Percentiles rank a stretch among this genome's conserved stretches.
These are phyloP conservation scores for Penicillium atrosanguineum DNA, from an alignment of 495 filamentous ascomycete genomes.

Conservation along the genomic window DNA sequence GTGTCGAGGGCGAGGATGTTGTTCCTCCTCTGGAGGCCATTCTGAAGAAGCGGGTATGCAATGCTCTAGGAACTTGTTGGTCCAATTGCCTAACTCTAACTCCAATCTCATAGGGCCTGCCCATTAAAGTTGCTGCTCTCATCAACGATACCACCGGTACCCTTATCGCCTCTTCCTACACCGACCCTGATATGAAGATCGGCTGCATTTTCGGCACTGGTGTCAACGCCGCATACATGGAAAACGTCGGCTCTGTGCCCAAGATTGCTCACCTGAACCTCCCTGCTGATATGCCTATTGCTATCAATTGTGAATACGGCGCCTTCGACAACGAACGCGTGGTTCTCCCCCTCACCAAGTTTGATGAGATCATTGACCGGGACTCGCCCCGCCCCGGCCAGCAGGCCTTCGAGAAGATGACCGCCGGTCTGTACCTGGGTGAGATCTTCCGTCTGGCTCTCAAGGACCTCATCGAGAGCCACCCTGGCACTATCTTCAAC, in stretches of 20 bases:
- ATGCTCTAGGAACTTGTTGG: background rate
- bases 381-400: slow-evolving; percentile 93
- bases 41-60: slow-evolving; percentile 67
- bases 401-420: slow-evolving; percentile 98
- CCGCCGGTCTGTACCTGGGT: slow-evolving; percentile 91
- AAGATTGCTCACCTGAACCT: slow-evolving; percentile 94
- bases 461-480: slow-evolving; percentile 78
- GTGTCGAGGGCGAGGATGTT: slow-evolving; percentile 92
- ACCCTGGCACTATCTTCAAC: slow-evolving; percentile 74
- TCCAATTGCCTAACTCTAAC: slow-evolving; percentile 1
- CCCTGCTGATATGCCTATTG: slow-evolving; percentile 85
- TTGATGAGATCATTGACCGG: slow-evolving; percentile 83
- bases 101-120: slow-evolving; percentile 59
- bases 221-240: slow-evolving; percentile 98
- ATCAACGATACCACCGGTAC: slow-evolving; percentile 99
- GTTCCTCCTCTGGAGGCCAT: slow-evolving; percentile 90
- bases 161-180: slow-evolving; percentile 97
- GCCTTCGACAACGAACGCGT: slow-evolving; percentile 97
- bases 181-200: slow-evolving; percentile 85
- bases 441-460: slow-evolving; percentile 92
- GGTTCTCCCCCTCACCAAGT: slow-evolving; percentile 83
- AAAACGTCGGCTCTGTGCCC: slow-evolving; percentile 83
- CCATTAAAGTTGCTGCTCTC: slow-evolving; percentile 88
- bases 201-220: slow-evolving; percentile 98
- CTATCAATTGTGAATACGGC: slow-evolving; percentile 99